Evolutionary conservation across 164 flowering plant genomes (phyloP), one percentile per base, ranked within the genome.

Genomic region (Warburgia ugandensis): DNA sequence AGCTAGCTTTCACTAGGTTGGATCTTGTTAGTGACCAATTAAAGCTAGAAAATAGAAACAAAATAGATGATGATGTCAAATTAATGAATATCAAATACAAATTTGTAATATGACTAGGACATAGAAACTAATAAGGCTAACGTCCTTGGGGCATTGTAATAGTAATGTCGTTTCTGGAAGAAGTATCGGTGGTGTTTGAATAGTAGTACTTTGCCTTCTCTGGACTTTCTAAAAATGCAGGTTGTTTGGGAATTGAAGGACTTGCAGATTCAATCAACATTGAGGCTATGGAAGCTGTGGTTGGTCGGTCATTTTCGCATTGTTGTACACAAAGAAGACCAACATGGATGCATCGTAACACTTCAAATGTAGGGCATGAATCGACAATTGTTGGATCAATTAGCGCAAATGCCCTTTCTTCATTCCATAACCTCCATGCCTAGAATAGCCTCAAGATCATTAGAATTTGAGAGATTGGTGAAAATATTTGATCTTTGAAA

Each of bases 351-450:
- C 51, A 47, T 29, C 51, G 26, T n/a, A 28, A 14, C 32, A 28
- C 51, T 10, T 28, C 19, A 26, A 13, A n/a, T 10, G 5, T 5
- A 11, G 28, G 12, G 33, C 51, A 47, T 28, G 3, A 13, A 10
- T 29, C 51, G 19, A 14, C 33, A 5, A 47, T 23, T 4, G 51
- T 13, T 28, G 51, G 51, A 28, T 47, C 51, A 17, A 47, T 23
- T 17, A 47, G 26, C 51, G 26, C 51, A 7, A 28, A 13, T 8
- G 33, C 33, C 20, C 12, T 26, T 33, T 33, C 51, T 27, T 47
- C 51, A 26, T 47, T 27, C 51, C 51, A 47, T 9, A 47, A 22
- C 32, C 19, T 11, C 51, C 51, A 47, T 16, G 51, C 28, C 51
- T 47, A 33, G 7, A 44, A n/a, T n/a, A n/a, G n/a, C n/a, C n/a